Evolutionary conservation across 2,329 filamentous ascomycete species (phyloP).

Genomic region (Diplodia corticola): DNA sequence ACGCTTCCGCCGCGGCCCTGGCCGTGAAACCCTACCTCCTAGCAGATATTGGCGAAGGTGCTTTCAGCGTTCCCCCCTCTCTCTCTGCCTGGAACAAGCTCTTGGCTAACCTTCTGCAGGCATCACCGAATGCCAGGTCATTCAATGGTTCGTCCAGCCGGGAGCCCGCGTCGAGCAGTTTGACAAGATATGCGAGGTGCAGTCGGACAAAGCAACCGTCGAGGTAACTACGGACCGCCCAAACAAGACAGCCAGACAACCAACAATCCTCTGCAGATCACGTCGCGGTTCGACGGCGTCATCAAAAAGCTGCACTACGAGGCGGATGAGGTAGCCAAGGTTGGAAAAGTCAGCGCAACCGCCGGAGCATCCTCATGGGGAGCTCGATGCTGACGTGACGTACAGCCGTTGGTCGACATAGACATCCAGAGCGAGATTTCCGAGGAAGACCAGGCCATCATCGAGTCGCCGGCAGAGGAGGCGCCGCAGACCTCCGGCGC

Average conservation of each 20-base stretch:
- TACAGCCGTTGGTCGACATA: constrained; percentile 84
- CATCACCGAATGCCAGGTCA: constrained; percentile 97
- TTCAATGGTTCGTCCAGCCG: constrained; percentile 98
- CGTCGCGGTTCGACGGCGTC: constrained; percentile 89
- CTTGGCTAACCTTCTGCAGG: constrained; percentile 53
- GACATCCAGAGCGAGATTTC: constrained; percentile 81
- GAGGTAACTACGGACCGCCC: constrained; percentile 46
- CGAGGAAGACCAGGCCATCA: constrained; percentile 55
- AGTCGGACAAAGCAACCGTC: constrained; percentile 87
- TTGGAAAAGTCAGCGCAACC: constrained; percentile 62
- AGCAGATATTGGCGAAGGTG: constrained; percentile 84
- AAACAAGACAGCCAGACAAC: constrained; percentile 25
- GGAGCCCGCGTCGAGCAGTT: constrained; percentile 96
- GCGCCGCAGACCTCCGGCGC: constrained; percentile 2
- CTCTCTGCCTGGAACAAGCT: too few species aligned
- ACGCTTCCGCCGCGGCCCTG: constrained; percentile 34
- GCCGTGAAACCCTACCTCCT: constrained; percentile 77
- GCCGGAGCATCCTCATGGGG: neutral
- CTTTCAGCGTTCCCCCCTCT: constrained; percentile 27
- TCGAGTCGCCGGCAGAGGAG: constrained; percentile 9
- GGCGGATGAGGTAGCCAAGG: constrained; percentile 92
- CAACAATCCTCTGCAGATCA: constrained; percentile 63
- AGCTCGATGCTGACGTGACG: neutral
- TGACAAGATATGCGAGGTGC: constrained; percentile 95
- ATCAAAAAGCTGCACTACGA: constrained; percentile 97